Evolutionary conservation across 108 stramenopile genomes (phyloP).

Genomic region (Epipyxis sp.): DNA sequence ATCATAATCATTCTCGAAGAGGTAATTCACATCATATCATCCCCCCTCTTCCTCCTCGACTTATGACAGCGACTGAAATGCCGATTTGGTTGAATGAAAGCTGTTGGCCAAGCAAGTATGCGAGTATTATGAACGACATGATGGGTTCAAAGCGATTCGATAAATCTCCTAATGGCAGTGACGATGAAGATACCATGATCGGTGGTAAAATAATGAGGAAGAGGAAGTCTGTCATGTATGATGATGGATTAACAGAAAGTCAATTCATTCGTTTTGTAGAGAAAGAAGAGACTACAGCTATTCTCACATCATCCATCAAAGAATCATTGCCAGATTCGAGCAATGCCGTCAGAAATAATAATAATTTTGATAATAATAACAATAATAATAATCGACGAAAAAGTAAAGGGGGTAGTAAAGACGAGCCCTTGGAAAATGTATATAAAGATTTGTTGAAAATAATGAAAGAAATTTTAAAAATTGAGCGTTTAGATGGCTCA

Average conservation of each 20-base stretch:
- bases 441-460: constrained; percentile 1
- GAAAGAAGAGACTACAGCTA: constrained; percentile 55
- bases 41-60: not conserved
- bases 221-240: constrained; percentile 64
- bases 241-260: constrained; percentile 86
- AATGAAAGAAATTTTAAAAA: constrained; percentile 21
- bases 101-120: not conserved
- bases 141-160: constrained; percentile 30
- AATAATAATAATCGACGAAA: not conserved
- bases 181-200: not conserved
- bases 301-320: not conserved
- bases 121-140: constrained; percentile 47
- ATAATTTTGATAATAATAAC: not conserved
- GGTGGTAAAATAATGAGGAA: constrained; percentile 58
- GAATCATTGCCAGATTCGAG: no score
- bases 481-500: not conserved
- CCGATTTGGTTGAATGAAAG: constrained; percentile 44
- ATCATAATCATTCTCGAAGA: constrained; percentile 29
- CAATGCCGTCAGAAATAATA: constrained; percentile 30
- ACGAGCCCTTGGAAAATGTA: not conserved
- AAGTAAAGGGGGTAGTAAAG: not conserved
- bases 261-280: constrained; percentile 84
- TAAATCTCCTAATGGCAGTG: constrained; percentile 43
- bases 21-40: no score
- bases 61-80: constrained; percentile 44